Evolutionary conservation across 2,329 filamentous ascomycete genomes (phyloP).

Genomic region (Thielaviopsis ethacetica): DNA sequence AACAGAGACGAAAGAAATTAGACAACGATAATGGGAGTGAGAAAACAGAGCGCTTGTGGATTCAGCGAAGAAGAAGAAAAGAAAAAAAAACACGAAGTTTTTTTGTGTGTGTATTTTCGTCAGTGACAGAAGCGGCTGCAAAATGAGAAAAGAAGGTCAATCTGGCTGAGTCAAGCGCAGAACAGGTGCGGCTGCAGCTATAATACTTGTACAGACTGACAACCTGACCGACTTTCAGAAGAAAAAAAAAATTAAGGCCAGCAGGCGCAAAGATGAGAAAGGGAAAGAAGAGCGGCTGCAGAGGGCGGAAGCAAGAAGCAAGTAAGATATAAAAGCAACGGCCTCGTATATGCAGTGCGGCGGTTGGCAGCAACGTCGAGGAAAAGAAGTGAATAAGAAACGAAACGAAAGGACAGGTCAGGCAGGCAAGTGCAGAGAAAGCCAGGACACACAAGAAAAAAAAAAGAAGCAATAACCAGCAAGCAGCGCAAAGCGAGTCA

Average conservation of each 20-base stretch:
- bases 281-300: not conserved
- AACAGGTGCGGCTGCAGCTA: not conserved
- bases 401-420: not conserved
- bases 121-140: not conserved
- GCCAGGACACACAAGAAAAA: not conserved
- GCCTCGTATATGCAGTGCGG: not conserved
- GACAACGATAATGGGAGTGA: not conserved
- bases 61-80: not conserved
- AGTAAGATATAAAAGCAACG: not conserved
- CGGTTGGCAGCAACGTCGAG: not conserved
- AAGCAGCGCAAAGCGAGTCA: not conserved
- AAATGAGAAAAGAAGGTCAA: constrained; percentile 2
- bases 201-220: not conserved
- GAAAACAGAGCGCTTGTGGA: not conserved
- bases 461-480: not conserved
- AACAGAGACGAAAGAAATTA: not conserved
- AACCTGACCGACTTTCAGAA: not conserved
- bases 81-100: not conserved
- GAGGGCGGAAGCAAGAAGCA: no score
- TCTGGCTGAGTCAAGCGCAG: not conserved
- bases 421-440: not conserved
- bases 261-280: not conserved
- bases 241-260: not conserved
- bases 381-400: not conserved
- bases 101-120: not conserved